Percentiles rank a stretch among this genome's conserved stretches.
These are phyloP conservation scores for Schrenkiella parvula DNA, from an alignment of 345 rosid genomes.

Conservation along the genomic window DNA sequence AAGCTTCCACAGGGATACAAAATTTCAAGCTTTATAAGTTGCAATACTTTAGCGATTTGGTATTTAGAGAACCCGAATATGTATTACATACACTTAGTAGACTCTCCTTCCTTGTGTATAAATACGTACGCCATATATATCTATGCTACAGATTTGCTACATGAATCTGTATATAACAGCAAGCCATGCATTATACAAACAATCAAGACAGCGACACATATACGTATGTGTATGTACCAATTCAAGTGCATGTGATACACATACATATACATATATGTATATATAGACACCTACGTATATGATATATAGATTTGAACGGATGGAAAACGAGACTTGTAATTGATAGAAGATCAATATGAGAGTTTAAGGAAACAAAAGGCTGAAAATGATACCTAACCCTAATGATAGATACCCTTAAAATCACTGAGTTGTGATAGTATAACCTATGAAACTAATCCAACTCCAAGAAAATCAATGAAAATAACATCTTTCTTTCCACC, in stretches of 20 bases:
- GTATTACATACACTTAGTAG: not conserved
- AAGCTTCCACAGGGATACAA: constrained; percentile 4
- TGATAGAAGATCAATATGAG: constrained; percentile 22
- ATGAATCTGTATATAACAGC: not conserved
- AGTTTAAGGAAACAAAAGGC: constrained; percentile 27
- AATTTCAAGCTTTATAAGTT: not conserved
- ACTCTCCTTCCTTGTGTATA: not conserved
- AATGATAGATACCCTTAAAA: constrained; percentile 21
- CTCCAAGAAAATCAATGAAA: constrained; percentile 62
- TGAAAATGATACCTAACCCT: constrained; percentile 37
- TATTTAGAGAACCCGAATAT: not conserved
- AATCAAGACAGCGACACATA: not conserved
- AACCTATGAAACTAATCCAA: constrained; percentile 40
- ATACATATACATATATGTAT: not conserved
- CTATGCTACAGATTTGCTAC: not conserved
- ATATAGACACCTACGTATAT: not conserved
- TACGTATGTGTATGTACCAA: not conserved
- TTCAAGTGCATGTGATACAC: not conserved
- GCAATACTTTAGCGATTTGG: constrained; percentile 1
- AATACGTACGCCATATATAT: not conserved
- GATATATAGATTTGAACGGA: not conserved
- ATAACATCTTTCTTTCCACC: constrained; percentile 33
- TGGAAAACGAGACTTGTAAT: constrained; percentile 16
- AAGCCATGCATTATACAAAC: constrained; percentile 17
- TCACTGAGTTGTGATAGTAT: constrained; percentile 9